Conservation (phyloP, 352 stramenopile genomes). For the Thraustotheca clavata region DNA sequence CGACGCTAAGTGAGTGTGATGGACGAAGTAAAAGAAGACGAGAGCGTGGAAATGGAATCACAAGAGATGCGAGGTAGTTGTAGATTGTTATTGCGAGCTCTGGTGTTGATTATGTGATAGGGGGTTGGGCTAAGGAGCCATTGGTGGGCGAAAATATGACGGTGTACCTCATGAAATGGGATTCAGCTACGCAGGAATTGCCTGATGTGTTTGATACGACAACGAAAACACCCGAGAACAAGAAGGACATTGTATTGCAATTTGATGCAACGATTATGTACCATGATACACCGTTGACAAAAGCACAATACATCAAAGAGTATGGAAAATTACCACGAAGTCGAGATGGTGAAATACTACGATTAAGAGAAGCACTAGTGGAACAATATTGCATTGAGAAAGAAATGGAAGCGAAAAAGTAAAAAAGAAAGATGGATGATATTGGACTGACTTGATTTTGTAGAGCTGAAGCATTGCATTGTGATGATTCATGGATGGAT, state of each 20-base stretch:
- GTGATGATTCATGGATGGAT: constrained; percentile 27
- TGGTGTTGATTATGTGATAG: not conserved
- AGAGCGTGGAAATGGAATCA: too few relatives aligned
- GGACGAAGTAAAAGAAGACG: not conserved
- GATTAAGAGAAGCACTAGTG: constrained; percentile 53
- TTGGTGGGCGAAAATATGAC: constrained; percentile 45
- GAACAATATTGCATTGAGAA: constrained; percentile 43
- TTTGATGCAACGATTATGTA: constrained; percentile 65
- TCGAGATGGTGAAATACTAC: constrained; percentile 55
- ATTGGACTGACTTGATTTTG: constrained; percentile 23
- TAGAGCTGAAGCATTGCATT: constrained; percentile 19
- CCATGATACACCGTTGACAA: constrained; percentile 37
- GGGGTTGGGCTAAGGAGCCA: constrained; percentile 17
- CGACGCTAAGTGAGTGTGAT: not conserved
- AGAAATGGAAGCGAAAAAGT: constrained; percentile 28
- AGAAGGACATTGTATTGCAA: constrained; percentile 63
- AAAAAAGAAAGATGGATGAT: constrained; percentile 18
- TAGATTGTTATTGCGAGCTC: not conserved
- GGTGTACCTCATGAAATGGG: constrained; percentile 60
- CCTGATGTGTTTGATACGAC: constrained; percentile 62
- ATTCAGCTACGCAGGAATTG: constrained; percentile 49
- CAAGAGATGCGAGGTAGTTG: constrained; percentile 1
- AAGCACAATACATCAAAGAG: constrained; percentile 35
- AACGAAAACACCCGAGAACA: constrained; percentile 76
- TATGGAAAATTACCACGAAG: constrained; percentile 48